Base-by-base conservation (phyloP, 2,329 filamentous ascomycete genomes). In the Cercospora brassicicola region DNA sequence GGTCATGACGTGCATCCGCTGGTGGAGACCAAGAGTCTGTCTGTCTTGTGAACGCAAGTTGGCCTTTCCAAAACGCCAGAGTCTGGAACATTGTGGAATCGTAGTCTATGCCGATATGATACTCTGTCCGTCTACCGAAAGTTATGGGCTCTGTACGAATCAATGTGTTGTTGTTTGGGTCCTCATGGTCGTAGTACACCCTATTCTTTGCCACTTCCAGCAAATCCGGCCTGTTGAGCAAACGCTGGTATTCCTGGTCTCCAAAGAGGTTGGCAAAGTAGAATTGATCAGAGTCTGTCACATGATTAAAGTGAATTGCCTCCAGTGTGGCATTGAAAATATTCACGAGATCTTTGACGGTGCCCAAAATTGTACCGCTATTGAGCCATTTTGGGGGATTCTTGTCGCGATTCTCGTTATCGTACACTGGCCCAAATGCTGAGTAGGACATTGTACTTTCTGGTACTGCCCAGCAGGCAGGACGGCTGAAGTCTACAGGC, bases 201-300 rank as follows among this genome's bases (percentile, higher is more conserved):
- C 81, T 79, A 59, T 77, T 73, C 78, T 76, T 69, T 42, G 72
- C 57, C 26, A 63, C 57, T 56, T 74, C 15, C 69, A 72, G 69
- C 67, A 81, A 36, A 8, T 68, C 65, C 4, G 70, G 68, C 20
- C 62, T 63, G 39, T 65, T 51, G 11, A 48, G 51, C 15, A 68
- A 26, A 9, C 66, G 68, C 11, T 65, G 64, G 62, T 81, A 83
- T 73, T 87, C 85, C 72, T 87, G 85, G 36, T 83, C 80, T n/a
- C 83, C 84, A 62, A 82, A 86, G 55, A 87, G 81, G 63, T 84
- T 80, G 3, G 83, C 80, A 63, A 87, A 80, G n/a, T 82, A 81
- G 67, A 80, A 77, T 70, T 84, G 80, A 70, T 85, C 83, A 26
- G 65, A 68, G 48, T 68, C 65, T 18, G 63, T 66, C 2, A 53